A percentile compares a stretch with the other conserved stretches of the same genome.
Evolutionary conservation across 2,329 filamentous ascomycete species (phyloP).

Genomic region (Polytolypa hystricis): DNA sequence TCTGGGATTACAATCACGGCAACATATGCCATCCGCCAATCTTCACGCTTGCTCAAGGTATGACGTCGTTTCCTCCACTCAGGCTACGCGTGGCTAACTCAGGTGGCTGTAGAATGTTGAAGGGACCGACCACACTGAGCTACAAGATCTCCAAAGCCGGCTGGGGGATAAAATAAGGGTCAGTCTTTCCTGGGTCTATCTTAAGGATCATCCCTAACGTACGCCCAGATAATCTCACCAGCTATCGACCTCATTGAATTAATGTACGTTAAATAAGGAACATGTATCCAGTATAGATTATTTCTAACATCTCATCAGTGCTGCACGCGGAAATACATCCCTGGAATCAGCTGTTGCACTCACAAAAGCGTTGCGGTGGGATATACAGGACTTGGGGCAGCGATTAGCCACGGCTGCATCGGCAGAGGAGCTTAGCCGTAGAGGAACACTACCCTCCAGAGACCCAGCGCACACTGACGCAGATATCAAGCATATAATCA

Average conservation of each 20-base stretch:
- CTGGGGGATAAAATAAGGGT: conserved; percentile 80
- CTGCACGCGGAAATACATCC: conserved; percentile 63
- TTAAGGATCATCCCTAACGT: conserved; percentile 5
- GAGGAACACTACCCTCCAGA: conserved; percentile 24
- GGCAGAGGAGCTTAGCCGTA: conserved; percentile 41
- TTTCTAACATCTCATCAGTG: conserved; percentile 27
- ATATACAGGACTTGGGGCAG: conserved; percentile 69
- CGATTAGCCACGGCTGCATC: conserved; percentile 58
- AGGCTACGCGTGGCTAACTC: conserved; percentile 10
- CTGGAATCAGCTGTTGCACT: conserved; percentile 76
- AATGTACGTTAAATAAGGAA: conserved; percentile 52
- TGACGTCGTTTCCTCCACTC: background rate
- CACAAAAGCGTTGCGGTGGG: conserved; percentile 70
- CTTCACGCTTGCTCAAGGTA: conserved; percentile 61
- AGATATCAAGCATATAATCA: conserved; percentile 59
- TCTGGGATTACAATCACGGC: conserved; percentile 80
- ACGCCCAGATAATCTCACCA: conserved; percentile 63
- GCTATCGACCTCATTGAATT: conserved; percentile 88
- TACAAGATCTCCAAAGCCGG: conserved; percentile 59
- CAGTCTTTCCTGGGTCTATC: background rate
- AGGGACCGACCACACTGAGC: conserved; percentile 58
- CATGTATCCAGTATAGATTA: background rate
- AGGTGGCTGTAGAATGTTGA: conserved; percentile 48
- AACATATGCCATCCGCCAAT: conserved; percentile 73
- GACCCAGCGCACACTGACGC: conserved; percentile 47